Evolutionary conservation across 306 rosid genomes (phyloP).

Genomic region (Trifolium dubium): DNA sequence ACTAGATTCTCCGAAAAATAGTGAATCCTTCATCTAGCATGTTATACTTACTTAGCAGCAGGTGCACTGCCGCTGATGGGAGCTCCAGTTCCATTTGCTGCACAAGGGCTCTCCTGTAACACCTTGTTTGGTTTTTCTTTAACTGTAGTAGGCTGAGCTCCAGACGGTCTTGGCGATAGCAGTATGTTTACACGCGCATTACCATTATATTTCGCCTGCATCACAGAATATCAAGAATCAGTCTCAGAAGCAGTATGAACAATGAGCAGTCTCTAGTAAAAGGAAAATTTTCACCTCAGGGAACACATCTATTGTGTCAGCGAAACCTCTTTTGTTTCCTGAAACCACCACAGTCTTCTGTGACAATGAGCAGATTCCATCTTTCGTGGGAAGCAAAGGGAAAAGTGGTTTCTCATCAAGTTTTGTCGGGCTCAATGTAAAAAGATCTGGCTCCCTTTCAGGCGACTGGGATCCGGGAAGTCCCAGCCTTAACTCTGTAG

Average conservation of each 20-base stretch:
- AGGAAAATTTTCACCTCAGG: slow-evolving; percentile 55
- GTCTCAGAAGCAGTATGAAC: slow-evolving; percentile 52
- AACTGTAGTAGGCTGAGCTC: slow-evolving; percentile 47
- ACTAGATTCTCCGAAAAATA: background rate
- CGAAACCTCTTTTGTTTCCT: slow-evolving; percentile 83
- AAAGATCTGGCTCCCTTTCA: slow-evolving; percentile 58
- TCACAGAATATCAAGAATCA: slow-evolving; percentile 50
- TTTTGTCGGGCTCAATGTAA: slow-evolving; percentile 50
- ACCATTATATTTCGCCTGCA: slow-evolving; percentile 62
- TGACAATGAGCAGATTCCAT: slow-evolving; percentile 60
- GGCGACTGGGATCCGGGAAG: slow-evolving; percentile 94
- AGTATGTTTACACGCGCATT: slow-evolving; percentile 57
- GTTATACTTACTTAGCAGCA: slow-evolving; percentile 68
- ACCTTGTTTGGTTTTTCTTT: slow-evolving; percentile 61
- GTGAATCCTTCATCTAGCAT: slow-evolving; percentile 4
- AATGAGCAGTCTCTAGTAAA: slow-evolving; percentile 46
- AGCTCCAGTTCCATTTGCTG: slow-evolving; percentile 51
- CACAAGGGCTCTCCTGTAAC: slow-evolving; percentile 58
- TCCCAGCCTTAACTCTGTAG: slow-evolving; percentile 86
- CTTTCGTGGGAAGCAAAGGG: slow-evolving; percentile 78
- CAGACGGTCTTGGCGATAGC: slow-evolving; percentile 68
- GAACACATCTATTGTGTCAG: slow-evolving; percentile 70
- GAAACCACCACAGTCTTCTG: slow-evolving; percentile 70
- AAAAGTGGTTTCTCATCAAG: slow-evolving; percentile 78
- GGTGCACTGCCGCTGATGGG: slow-evolving; percentile 63